Base-by-base conservation (phyloP, 768 basidiomycete genomes). In the Lentinula aciculospora region DNA sequence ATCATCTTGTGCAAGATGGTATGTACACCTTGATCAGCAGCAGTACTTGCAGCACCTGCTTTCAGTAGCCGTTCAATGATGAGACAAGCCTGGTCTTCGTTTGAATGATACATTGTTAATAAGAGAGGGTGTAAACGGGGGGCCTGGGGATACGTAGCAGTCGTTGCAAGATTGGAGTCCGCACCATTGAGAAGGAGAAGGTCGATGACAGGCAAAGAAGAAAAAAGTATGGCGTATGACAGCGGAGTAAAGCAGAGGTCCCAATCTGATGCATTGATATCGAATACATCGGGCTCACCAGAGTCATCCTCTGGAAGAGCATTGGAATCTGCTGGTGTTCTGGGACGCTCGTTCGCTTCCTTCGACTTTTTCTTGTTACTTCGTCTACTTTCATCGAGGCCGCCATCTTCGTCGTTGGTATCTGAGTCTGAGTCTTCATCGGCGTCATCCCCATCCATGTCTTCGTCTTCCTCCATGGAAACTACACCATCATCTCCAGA, bases 231-330 rank as follows among this genome's bases (percentile, higher is more conserved):
- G 3, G 78, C 83, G 62, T 81, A 81, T 27, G 70, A 69, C 27
- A 85, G 71, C 2, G 85, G 75, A 1, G 79, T 76, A 59, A 82
- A 77, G 3, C 74, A 73, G 56, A 79, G 76, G 64, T 85, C 84
- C 84, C 84, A 87, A 64, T 85, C 84, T 0, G 72, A 55, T 1
- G 72, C 70, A 45, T 83, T 73, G 60, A 84, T 63, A 44, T 82
- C 79, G n/a, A 85, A 70, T 31, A 86, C 69, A 57, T 85, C 84
- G 0, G 81, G 81, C 34, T 70, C 69, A 44, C 81, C 76, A 3
- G 71, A 67, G 4, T 76, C 69, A 62, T 82, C 81, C 40, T 82
- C 82, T 0, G 76, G 77, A 4, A 68, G 45, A 40, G 78, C 76
- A 10, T 68, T 68, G 51, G 64, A 69, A 36, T 68, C 66, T 40